These are phyloP conservation scores for Eucalyptus shirleyi DNA, from an alignment of 345 rosid genomes.

Conservation along the genomic window DNA sequence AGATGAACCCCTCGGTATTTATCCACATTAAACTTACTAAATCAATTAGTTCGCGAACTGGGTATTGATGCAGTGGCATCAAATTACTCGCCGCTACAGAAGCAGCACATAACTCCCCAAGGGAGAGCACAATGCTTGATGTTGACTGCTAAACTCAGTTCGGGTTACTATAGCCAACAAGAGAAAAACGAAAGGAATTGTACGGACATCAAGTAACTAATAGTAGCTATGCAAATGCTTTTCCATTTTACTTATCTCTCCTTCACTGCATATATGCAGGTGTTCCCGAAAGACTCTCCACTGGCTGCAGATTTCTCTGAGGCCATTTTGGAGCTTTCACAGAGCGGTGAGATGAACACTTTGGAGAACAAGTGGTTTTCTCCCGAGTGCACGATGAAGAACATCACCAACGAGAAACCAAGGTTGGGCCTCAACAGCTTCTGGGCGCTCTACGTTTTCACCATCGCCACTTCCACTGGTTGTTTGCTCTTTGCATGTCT, in stretches of 20 bases:
- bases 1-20: no score
- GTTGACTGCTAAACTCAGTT: not conserved
- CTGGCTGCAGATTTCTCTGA: conserved; percentile 18
- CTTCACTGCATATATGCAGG: not conserved
- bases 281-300: conserved; percentile 36
- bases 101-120: not conserved
- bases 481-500: not conserved
- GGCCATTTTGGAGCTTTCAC: conserved; percentile 21
- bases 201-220: not conserved
- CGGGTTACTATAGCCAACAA: not conserved
- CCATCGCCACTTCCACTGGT: not conserved
- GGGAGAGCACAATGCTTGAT: not conserved
- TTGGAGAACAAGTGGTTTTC: conserved; percentile 9
- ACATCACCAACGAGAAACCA: not conserved
- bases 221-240: not conserved
- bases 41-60: not conserved
- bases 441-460: not conserved
- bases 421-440: conserved; percentile 8
- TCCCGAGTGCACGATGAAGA: not conserved
- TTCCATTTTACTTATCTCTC: not conserved
- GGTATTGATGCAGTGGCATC: not conserved
- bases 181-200: not conserved
- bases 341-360: conserved; percentile 5
- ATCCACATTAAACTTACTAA: not conserved
- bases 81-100: not conserved